Percentiles rank a stretch among this genome's conserved stretches.
Conservation (phyloP, 2,329 filamentous ascomycete genomes). For the Arthrobotrys conoides region DNA sequence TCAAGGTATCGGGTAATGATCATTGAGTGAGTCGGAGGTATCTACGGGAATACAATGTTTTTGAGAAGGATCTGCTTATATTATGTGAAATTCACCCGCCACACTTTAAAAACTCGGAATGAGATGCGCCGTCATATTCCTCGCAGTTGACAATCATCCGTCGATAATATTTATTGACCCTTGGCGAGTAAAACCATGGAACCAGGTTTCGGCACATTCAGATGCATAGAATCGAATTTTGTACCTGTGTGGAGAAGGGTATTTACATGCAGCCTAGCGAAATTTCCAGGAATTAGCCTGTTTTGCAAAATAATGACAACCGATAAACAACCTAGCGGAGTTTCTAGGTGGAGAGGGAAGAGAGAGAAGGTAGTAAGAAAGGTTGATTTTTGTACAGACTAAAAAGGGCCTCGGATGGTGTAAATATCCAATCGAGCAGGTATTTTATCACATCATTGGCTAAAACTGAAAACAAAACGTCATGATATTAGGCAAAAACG, state of each 20-base stretch:
- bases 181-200: constrained; percentile 22
- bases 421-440: constrained; percentile 3
- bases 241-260: constrained; percentile 26
- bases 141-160: constrained; percentile 39
- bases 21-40: too few relatives aligned
- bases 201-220: constrained; percentile 37
- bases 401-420: not conserved
- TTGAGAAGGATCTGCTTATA: constrained; percentile 12
- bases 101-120: constrained; percentile 24
- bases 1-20: too few relatives aligned
- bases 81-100: constrained; percentile 19
- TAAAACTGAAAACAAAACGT: constrained; percentile 49
- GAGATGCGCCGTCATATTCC: constrained; percentile 38
- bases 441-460: constrained; percentile 35
- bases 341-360: constrained; percentile 21
- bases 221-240: constrained; percentile 13
- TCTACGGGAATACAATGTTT: not conserved
- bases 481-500: constrained; percentile 61
- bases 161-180: constrained; percentile 11
- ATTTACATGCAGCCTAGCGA: constrained; percentile 48
- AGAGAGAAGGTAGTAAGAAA: not conserved
- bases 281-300: constrained; percentile 54
- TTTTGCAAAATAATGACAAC: not conserved
- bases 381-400: not conserved
- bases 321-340: constrained; percentile 46